Conservation (phyloP, 139 green algal genomes). For the Tetradesmus obliquus region DNA sequence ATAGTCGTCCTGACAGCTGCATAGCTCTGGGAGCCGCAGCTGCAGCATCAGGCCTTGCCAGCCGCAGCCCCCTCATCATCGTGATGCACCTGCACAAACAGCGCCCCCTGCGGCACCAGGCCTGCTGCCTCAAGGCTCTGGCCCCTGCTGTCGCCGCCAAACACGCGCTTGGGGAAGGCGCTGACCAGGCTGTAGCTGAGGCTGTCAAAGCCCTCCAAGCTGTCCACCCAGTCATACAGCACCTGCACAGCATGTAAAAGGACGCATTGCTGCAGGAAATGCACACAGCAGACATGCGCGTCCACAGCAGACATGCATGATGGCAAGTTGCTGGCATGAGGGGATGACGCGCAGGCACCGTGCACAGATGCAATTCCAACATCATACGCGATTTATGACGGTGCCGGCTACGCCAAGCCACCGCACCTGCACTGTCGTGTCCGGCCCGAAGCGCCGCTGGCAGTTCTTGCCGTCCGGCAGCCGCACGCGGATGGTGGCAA, state of each 20-base stretch:
- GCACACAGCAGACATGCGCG: background rate
- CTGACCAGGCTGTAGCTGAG: slow-evolving; percentile 73
- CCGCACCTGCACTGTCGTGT: background rate
- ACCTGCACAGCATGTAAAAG: background rate
- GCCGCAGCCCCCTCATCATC: slow-evolving; percentile 20
- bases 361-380: too few relatives aligned
- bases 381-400: too few relatives aligned
- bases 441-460: slow-evolving; percentile 71
- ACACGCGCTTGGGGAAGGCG: slow-evolving; percentile 71
- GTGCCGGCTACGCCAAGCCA: too few relatives aligned
- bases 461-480: slow-evolving; percentile 78
- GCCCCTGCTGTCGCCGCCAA: slow-evolving; percentile 22
- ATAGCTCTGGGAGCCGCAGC: background rate
- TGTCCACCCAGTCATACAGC: slow-evolving; percentile 83
- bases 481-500: slow-evolving; percentile 71
- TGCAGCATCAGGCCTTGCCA: background rate
- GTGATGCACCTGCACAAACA: slow-evolving; percentile 83
- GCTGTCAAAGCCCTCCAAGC: slow-evolving; percentile 65
- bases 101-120: slow-evolving; percentile 69
- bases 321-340: background rate
- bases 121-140: slow-evolving; percentile 62
- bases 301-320: background rate
- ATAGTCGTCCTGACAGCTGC: too few relatives aligned
- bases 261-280: background rate
- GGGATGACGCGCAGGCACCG: too few relatives aligned